Conservation (phyloP, 2,329 filamentous ascomycete genomes). For the Onygena corvina region DNA sequence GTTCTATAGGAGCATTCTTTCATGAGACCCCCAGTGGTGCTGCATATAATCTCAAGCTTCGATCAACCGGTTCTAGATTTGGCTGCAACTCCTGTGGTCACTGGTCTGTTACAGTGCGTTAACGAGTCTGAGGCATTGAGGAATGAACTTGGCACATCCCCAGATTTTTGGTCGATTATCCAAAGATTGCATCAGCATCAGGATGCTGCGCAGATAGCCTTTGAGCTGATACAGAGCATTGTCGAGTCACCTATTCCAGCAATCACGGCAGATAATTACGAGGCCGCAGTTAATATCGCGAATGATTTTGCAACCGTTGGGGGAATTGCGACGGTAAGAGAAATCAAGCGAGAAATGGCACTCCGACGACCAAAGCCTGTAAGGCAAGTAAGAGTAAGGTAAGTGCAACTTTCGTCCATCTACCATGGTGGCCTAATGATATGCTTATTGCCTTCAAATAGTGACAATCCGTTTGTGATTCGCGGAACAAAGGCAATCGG, state of each 20-base stretch:
- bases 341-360: slow-evolving; percentile 53
- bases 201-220: slow-evolving; percentile 64
- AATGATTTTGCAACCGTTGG: slow-evolving; percentile 83
- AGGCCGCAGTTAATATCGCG: slow-evolving; percentile 68
- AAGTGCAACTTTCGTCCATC: slow-evolving; percentile 20
- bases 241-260: slow-evolving; percentile 61
- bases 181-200: slow-evolving; percentile 58
- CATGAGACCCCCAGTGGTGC: slow-evolving; percentile 76
- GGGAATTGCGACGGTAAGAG: slow-evolving; percentile 55
- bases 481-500: slow-evolving; percentile 70
- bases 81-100: slow-evolving; percentile 62
- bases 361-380: slow-evolving; percentile 41
- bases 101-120: slow-evolving; percentile 69
- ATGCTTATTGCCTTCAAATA: slow-evolving; percentile 20
- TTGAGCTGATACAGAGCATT: slow-evolving; percentile 72
- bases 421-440: neutral
- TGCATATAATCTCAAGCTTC: slow-evolving; percentile 84
- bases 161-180: slow-evolving; percentile 91
- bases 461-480: slow-evolving; percentile 59
- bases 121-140: slow-evolving; percentile 63
- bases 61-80: slow-evolving; percentile 64
- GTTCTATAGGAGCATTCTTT: slow-evolving; percentile 72
- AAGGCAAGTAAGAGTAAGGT: slow-evolving; percentile 46
- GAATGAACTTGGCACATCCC: slow-evolving; percentile 89
- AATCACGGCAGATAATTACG: slow-evolving; percentile 91